phyloP scores from a whole-genome alignment of 495 filamentous ascomycete species.

The Daldinia loculata region DNA sequence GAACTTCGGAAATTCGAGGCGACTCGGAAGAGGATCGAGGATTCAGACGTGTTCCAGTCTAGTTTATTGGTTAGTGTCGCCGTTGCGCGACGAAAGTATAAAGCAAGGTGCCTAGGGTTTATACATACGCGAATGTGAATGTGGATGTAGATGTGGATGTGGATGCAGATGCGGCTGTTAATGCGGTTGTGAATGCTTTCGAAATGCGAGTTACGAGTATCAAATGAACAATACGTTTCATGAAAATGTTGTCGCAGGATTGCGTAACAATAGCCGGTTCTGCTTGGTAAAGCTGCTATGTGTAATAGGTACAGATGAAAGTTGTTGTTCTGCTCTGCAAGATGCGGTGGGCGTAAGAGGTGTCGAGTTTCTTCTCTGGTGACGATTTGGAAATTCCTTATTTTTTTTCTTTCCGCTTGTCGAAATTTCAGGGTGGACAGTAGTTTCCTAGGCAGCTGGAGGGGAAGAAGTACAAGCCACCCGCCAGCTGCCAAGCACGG shows the following conservation, averaged over 20 bases:
- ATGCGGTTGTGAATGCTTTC: not conserved
- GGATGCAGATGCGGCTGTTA: not conserved
- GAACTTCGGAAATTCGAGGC: constrained; percentile 13
- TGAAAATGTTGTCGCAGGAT: constrained; percentile 15
- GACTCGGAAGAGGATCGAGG: constrained; percentile 3
- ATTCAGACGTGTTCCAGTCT: constrained; percentile 9
- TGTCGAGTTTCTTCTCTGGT: constrained; percentile 25
- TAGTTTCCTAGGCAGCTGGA: constrained; percentile 17
- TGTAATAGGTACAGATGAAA: not conserved
- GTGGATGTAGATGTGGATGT: constrained; percentile 1
- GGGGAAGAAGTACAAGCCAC: constrained; percentile 12
- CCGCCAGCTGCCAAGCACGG: not conserved
- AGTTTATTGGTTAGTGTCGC: constrained; percentile 10
- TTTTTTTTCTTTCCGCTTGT: constrained; percentile 28
- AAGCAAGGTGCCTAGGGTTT: not conserved
- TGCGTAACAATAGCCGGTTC: constrained; percentile 21
- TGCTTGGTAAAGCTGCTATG: constrained; percentile 20
- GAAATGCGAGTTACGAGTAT: constrained; percentile 10
- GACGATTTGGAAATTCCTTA: constrained; percentile 37
- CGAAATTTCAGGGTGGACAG: constrained; percentile 39
- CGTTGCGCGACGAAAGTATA: not conserved
- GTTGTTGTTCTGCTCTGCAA: constrained; percentile 18
- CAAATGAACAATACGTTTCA: constrained; percentile 20
- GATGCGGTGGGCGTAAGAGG: constrained; percentile 10
- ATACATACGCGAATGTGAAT: constrained; percentile 26